Conservation (phyloP, 805 yeast genomes). For the Lipomyces sp. region DNA sequence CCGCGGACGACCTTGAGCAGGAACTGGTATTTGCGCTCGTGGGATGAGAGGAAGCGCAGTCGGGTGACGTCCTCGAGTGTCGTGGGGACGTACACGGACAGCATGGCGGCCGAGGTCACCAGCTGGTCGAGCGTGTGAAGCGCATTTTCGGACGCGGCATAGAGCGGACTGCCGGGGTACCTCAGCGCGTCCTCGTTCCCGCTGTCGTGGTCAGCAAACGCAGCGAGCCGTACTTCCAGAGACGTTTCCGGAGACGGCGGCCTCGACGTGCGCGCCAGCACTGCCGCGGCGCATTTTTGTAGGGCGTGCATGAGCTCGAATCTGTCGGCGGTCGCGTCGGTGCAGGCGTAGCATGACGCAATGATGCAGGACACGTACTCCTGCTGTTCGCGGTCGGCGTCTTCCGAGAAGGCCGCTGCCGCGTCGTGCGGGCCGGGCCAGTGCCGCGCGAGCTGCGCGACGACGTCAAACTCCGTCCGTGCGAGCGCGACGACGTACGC, state of each 20-base stretch:
- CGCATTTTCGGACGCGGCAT: constrained; percentile 4
- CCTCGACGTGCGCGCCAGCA: background rate
- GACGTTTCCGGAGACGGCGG: background rate
- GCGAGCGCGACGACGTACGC: constrained; percentile 16
- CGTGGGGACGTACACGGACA: constrained; percentile 24
- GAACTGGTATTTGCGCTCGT: constrained; percentile 20
- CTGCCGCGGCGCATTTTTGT: constrained; percentile 18
- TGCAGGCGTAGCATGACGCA: constrained; percentile 21
- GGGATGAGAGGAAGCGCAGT: constrained; percentile 22
- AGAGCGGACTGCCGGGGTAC: constrained; percentile 18
- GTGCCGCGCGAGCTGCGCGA: constrained; percentile 7
- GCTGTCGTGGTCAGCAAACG: background rate
- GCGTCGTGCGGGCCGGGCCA: constrained; percentile 19
- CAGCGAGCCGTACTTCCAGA: background rate
- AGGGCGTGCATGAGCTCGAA: constrained; percentile 22
- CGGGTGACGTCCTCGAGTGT: constrained; percentile 12
- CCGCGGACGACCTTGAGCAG: constrained; percentile 22
- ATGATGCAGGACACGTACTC: constrained; percentile 27
- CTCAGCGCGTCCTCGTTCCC: constrained; percentile 8
- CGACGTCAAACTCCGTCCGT: constrained; percentile 1
- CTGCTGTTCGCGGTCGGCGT: constrained; percentile 22
- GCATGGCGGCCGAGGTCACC: constrained; percentile 21
- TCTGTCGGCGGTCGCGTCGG: constrained; percentile 4
- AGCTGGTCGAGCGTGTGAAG: constrained; percentile 21
- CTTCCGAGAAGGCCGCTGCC: background rate